These are phyloP conservation scores for Phlebiopsis flavidoalba DNA, from an alignment of 768 basidiomycete genomes.

Conservation along the genomic window DNA sequence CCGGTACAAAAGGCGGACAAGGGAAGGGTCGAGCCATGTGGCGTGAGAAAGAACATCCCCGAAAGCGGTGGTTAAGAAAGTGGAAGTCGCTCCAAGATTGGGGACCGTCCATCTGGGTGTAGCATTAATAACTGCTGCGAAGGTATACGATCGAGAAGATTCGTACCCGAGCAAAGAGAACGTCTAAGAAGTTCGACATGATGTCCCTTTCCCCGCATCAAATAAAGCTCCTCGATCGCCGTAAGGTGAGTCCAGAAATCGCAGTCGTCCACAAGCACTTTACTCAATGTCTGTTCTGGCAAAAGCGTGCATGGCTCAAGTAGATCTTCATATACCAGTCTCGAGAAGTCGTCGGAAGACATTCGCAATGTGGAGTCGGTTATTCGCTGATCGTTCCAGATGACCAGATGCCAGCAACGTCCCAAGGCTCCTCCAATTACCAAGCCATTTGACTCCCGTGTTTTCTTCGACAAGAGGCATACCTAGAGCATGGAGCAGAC, in stretches of 20 bases:
- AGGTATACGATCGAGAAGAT: not conserved
- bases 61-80: slow-evolving; percentile 73
- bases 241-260: slow-evolving; percentile 55
- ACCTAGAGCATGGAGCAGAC: slow-evolving; percentile 62
- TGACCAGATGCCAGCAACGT: not conserved
- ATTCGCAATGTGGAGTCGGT: slow-evolving; percentile 31
- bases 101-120: slow-evolving; percentile 62
- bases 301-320: slow-evolving; percentile 47
- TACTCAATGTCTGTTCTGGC: slow-evolving; percentile 49
- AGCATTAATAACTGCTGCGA: not conserved
- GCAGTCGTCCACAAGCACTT: slow-evolving; percentile 64
- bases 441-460: not conserved
- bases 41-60: slow-evolving; percentile 51
- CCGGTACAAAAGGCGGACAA: slow-evolving; percentile 69
- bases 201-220: slow-evolving; percentile 79
- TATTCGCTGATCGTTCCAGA: not conserved
- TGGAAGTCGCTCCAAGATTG: slow-evolving; percentile 78
- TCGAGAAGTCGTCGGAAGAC: slow-evolving; percentile 58
- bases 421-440: slow-evolving; percentile 6
- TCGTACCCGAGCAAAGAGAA: slow-evolving; percentile 68
- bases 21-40: slow-evolving; percentile 59
- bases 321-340: slow-evolving; percentile 58
- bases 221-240: slow-evolving; percentile 61
- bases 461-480: slow-evolving; percentile 1
- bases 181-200: slow-evolving; percentile 67